Evolutionary conservation across 1,284 basidiomycete species (phyloP).

Genomic region (Meripilus lineatus): DNA sequence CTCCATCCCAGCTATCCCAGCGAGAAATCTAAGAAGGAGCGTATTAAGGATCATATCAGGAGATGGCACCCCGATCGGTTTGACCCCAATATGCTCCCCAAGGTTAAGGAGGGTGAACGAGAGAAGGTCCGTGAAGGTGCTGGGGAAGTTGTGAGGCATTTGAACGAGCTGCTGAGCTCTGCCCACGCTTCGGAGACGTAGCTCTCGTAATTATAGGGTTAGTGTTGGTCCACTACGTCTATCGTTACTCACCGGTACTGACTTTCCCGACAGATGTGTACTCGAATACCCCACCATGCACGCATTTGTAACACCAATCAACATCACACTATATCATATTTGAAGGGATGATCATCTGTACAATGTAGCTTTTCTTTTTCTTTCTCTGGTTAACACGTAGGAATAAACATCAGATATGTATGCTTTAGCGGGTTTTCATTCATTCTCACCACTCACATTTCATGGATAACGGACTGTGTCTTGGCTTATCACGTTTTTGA

Average conservation of each 20-base stretch:
- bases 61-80: constrained; percentile 42
- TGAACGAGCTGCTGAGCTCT: constrained; percentile 45
- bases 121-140: constrained; percentile 38
- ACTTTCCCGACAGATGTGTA: constrained; percentile 16
- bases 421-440: neutral
- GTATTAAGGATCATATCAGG: constrained; percentile 54
- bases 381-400: neutral
- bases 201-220: constrained; percentile 20
- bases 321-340: constrained; percentile 9
- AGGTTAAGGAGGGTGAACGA: constrained; percentile 38
- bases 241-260: constrained; percentile 7
- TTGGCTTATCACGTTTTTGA: neutral
- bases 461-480: neutral
- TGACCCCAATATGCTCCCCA: constrained; percentile 37
- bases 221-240: constrained; percentile 6
- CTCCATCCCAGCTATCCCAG: constrained; percentile 46
- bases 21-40: constrained; percentile 48
- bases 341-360: neutral
- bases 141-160: constrained; percentile 41
- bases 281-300: constrained; percentile 24
- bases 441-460: neutral
- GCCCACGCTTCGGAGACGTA: constrained; percentile 17
- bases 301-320: neutral
- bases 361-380: neutral
- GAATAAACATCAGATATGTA: neutral